Evolutionary conservation across 768 basidiomycete genomes (phyloP).

Genomic region (Crucibulum laeve): DNA sequence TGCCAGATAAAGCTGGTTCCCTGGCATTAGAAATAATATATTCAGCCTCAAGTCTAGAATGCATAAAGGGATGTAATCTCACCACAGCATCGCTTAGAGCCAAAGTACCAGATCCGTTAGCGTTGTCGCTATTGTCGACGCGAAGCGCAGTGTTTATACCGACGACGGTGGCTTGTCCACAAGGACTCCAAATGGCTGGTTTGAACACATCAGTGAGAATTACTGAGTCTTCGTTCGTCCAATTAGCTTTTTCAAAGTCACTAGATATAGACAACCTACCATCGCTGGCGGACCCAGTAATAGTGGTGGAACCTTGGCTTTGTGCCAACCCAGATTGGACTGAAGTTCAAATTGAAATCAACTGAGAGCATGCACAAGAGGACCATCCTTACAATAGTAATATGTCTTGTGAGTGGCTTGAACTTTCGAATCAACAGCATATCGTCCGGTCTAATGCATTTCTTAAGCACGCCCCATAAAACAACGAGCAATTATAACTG

Average conservation of each 20-base stretch:
- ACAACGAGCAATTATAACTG: background rate
- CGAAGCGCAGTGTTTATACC: constrained; percentile 14
- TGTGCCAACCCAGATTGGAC: constrained; percentile 13
- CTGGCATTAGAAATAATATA: background rate
- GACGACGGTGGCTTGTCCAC: constrained; percentile 12
- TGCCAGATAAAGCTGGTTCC: constrained; percentile 11
- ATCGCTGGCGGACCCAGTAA: constrained; percentile 11
- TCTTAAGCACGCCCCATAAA: background rate
- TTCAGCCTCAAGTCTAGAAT: background rate
- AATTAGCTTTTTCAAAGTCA: background rate
- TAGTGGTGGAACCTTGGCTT: constrained; percentile 5
- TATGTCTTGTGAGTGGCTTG: constrained; percentile 10
- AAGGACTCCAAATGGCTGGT: constrained; percentile 15
- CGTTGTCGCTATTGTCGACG: constrained; percentile 14
- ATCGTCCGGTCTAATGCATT: constrained; percentile 11
- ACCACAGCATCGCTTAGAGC: constrained; percentile 12
- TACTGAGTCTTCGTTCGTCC: constrained; percentile 2
- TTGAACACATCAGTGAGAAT: constrained; percentile 8
- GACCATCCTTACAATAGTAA: constrained; percentile 12
- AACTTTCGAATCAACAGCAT: constrained; percentile 12
- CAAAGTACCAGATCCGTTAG: constrained; percentile 10
- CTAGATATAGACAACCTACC: constrained; percentile 1
- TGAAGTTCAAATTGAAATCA: background rate
- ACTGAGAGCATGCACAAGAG: background rate
- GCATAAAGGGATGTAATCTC: constrained; percentile 1